These are phyloP conservation scores for Polyporus arcularius DNA, from an alignment of 768 basidiomycete species.

Conservation along the genomic window DNA sequence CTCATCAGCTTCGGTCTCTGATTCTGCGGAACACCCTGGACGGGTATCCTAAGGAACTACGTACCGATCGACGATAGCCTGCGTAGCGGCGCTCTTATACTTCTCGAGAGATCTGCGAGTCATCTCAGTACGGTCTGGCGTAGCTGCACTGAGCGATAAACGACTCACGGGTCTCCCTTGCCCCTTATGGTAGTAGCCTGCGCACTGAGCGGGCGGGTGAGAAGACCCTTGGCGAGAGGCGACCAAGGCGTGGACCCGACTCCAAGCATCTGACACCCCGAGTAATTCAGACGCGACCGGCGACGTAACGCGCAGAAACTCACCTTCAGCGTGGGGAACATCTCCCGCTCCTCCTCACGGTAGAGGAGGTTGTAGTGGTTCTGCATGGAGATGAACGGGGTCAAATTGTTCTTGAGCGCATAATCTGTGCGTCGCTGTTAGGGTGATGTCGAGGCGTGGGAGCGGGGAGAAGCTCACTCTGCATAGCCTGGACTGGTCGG, in stretches of 20 bases:
- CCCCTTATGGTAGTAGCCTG: constrained; percentile 25
- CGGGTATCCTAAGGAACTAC: no score
- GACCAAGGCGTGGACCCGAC: constrained; percentile 44
- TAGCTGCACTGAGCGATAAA: no score
- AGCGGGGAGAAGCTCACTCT: constrained; percentile 29
- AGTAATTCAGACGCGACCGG: no score
- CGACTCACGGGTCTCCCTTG: background rate
- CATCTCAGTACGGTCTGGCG: no score
- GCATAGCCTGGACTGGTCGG: constrained; percentile 30
- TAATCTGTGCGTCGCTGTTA: constrained; percentile 33
- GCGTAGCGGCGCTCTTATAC: background rate
- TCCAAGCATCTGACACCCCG: constrained; percentile 27
- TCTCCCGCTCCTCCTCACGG: constrained; percentile 62
- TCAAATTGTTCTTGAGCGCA: constrained; percentile 41
- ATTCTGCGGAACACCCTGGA: no score
- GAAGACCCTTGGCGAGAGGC: constrained; percentile 37
- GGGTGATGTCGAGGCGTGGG: background rate
- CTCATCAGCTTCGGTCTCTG: background rate
- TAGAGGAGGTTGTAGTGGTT: constrained; percentile 59
- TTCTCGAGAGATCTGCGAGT: no score
- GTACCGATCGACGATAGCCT: background rate
- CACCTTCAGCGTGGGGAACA: constrained; percentile 47
- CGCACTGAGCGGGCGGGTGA: constrained; percentile 30
- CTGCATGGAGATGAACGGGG: constrained; percentile 67
- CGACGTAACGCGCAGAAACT: no score